phyloP scores from a whole-genome alignment of 2,329 filamentous ascomycete genomes.

The Cucurbitaria berberidis region DNA sequence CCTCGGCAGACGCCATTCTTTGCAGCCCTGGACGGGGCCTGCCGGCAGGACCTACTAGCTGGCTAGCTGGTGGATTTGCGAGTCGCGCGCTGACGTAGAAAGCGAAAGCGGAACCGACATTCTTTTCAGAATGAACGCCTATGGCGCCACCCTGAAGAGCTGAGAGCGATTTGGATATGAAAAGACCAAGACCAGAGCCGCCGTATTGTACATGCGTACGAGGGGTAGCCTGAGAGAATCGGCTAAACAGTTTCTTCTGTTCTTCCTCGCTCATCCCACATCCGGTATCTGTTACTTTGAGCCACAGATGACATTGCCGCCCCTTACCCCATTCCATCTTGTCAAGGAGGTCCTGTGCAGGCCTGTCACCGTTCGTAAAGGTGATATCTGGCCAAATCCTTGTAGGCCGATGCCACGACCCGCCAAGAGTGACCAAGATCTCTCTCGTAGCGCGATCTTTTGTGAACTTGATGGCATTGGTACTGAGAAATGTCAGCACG shows the following conservation, averaged over 20 bases:
- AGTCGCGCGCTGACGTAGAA: slow-evolving; percentile 48
- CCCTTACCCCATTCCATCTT: slow-evolving; percentile 41
- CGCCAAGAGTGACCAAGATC: slow-evolving; percentile 49
- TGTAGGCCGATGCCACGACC: slow-evolving; percentile 25
- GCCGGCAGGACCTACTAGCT: neutral
- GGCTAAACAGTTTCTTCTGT: slow-evolving; percentile 40
- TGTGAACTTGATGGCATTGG: slow-evolving; percentile 46
- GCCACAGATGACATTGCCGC: slow-evolving; percentile 43
- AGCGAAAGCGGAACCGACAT: slow-evolving; percentile 47
- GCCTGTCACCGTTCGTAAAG: slow-evolving; percentile 17
- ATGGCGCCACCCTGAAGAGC: slow-evolving; percentile 50
- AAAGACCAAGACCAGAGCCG: slow-evolving; percentile 51
- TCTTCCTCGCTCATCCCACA: slow-evolving; percentile 48
- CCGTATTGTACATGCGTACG: slow-evolving; percentile 49
- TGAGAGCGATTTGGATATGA: slow-evolving; percentile 48
- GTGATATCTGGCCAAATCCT: slow-evolving; percentile 21
- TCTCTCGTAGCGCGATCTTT: slow-evolving; percentile 41
- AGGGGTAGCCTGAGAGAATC: slow-evolving; percentile 40
- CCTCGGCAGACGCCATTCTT: slow-evolving; percentile 21
- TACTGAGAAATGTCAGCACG: slow-evolving; percentile 34
- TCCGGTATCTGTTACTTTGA: slow-evolving; percentile 49
- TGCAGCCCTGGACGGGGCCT: slow-evolving; percentile 10
- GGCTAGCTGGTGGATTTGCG: slow-evolving; percentile 15
- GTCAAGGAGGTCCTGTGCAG: slow-evolving; percentile 10
- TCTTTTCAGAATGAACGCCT: slow-evolving; percentile 47